Base-by-base conservation (phyloP, 768 basidiomycete species). In the Hygrophorus russula region DNA sequence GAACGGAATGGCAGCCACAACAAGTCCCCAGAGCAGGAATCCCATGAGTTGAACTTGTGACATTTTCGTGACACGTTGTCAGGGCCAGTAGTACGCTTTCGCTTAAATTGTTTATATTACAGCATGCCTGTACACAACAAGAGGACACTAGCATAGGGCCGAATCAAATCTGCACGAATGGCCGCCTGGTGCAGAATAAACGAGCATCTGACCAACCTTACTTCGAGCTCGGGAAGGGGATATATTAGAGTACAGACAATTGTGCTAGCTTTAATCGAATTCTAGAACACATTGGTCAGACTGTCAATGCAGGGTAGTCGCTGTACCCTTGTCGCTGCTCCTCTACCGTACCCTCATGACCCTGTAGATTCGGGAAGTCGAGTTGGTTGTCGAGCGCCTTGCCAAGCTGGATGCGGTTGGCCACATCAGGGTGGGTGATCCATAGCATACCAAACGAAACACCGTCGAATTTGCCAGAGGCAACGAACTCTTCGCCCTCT, bases 401-500 rank as follows among this genome's bases (percentile, higher is more conserved):
- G 2, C 51, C 56, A 35, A 50, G 47, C 41, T 57, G 45, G 19
- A 57, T 44, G 15, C 55, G 49, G 33, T 53, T 53, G 29, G 51
- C 53, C 15, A 61, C 20, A 44, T 59, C 59, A 2, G 59, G 57
- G 44, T 61, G 54, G 13, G 48, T 40, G 15, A 57, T 52, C 54
- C 54, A 59, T 19, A 47, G 29, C 12, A 40, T 39, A 20, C 61
- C 58, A 33, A 59, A 35, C 4, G 17, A 3, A 13, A 35, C 9
- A 17, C 33, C 33, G 33, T 35, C 33, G 3, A 35, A 3, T 9
- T 35, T 35, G 24, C 24, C 24, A 7, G 24, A 24, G 24, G 24
- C n/a, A n/a, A n/a, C n/a, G n/a, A n/a, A n/a, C n/a, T n/a, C n/a
- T n/a, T n/a, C n/a, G n/a, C n/a, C n/a, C n/a, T n/a, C n/a, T n/a